Evolutionary conservation across 208 protist genomes (phyloP), one percentile per base, ranked within the genome.

Genomic region (Trypanosomatidae sp.): DNA sequence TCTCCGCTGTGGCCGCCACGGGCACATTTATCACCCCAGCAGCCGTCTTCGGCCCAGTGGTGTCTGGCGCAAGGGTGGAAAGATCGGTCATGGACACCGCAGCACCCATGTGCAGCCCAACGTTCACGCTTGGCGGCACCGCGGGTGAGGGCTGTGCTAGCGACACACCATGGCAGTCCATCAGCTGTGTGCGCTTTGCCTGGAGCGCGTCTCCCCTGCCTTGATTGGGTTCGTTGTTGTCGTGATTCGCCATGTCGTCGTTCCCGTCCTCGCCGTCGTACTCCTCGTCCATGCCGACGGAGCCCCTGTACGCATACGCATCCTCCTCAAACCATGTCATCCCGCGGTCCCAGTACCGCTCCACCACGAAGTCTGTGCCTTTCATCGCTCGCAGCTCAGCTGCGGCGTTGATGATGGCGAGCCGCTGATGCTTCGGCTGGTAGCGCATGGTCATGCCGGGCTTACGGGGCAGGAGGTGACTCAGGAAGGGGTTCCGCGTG

Each of bases 341-440:
- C 64, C 75, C 78, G 3, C 43, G 68, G 47, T 96, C 84, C 91
- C 89, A 94, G 77, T 93, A 94, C 8, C 89, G 87, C 70, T 93
- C 87, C 36, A 96, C 89, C 52, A 87, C 67, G 78, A 86, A 92
- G 65, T 86, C 71, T 0, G 81, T 79, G n/a, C 71, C 33, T 52
- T 88, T 76, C 72, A 94, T 86, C 15, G 59, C 70, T 33, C 70
- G 50, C 65, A 96, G 77, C 66, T 91, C 89, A 12, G 71, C 74
- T 2, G 82, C 82, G 12, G 85, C 80, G 59, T 94, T 70, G 46
- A 96, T 86, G 15, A 56, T 60, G 36, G 84, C 78, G 8, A 94
- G 77, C 13, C 79, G 88, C 67, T 94, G 91, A 66, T 94, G 91
- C 76, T 87, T 87, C 36, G 88, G 91, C 49, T 91, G 86, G 60